phyloP scores from a whole-genome alignment of 305 asterid species.

The Solanum hybrid region DNA sequence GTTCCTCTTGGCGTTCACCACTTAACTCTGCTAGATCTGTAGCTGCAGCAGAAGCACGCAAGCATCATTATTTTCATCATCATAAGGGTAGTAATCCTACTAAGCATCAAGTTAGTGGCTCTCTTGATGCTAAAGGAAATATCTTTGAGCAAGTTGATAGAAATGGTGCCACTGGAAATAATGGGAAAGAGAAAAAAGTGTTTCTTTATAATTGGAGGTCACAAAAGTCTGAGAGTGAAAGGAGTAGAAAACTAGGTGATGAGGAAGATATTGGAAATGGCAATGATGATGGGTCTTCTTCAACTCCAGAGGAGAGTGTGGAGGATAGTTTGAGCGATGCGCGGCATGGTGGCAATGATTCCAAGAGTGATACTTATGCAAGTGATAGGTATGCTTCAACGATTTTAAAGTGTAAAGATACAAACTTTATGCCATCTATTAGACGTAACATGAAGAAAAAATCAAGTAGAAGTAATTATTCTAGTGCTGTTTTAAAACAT shows the following conservation, averaged over 20 bases:
- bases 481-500: slow-evolving; percentile 28
- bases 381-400: slow-evolving; percentile 47
- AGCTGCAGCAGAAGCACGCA: slow-evolving; percentile 14
- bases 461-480: slow-evolving; percentile 31
- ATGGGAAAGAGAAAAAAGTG: slow-evolving; percentile 42
- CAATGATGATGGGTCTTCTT: slow-evolving; percentile 31
- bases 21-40: slow-evolving; percentile 65
- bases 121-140: slow-evolving; percentile 1
- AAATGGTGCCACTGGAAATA: slow-evolving; percentile 22
- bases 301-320: slow-evolving; percentile 36
- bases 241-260: slow-evolving; percentile 38
- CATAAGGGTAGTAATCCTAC: slow-evolving; percentile 19
- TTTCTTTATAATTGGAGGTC: slow-evolving; percentile 76
- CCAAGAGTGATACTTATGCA: slow-evolving; percentile 51
- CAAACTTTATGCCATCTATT: slow-evolving; percentile 44
- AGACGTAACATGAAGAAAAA: slow-evolving; percentile 44
- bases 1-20: slow-evolving; percentile 82
- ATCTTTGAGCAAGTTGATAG: slow-evolving; percentile 11
- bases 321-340: slow-evolving; percentile 58
- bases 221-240: slow-evolving; percentile 69
- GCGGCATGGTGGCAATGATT: slow-evolving; percentile 53
- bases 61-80: slow-evolving; percentile 54
- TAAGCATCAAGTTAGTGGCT: slow-evolving; percentile 1
- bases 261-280: slow-evolving; percentile 40
- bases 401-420: slow-evolving; percentile 45